Evolutionary conservation across 768 basidiomycete species (phyloP).

Genomic region (Phlebiopsis flavidoalba): DNA sequence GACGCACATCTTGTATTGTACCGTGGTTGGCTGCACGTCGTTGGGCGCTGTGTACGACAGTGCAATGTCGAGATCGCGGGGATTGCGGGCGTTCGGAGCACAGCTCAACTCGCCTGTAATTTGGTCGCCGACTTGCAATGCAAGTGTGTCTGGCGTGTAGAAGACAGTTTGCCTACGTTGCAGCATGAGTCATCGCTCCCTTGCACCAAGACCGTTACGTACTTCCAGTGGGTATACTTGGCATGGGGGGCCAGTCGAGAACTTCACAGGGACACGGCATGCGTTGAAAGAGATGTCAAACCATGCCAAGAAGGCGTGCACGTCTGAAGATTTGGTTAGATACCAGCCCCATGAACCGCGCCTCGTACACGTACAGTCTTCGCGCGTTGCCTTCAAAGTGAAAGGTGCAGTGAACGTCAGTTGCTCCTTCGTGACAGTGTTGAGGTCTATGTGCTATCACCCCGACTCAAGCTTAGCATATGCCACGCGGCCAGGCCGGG

Average conservation of each 20-base stretch:
- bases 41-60: constrained; percentile 52
- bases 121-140: constrained; percentile 62
- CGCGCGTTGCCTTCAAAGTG: constrained; percentile 73
- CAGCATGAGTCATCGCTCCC: background rate
- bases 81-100: constrained; percentile 88
- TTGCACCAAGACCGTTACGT: constrained; percentile 27
- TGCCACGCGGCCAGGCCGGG: background rate
- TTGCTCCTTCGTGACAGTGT: constrained; percentile 93
- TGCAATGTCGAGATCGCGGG: constrained; percentile 89
- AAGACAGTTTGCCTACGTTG: constrained; percentile 86
- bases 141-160: constrained; percentile 82
- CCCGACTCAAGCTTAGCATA: background rate
- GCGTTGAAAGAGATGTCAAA: constrained; percentile 96
- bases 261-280: constrained; percentile 92
- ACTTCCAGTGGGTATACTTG: constrained; percentile 97
- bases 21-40: constrained; percentile 25
- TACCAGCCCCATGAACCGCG: background rate
- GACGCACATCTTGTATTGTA: constrained; percentile 88
- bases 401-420: constrained; percentile 82
- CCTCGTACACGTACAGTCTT: constrained; percentile 61
- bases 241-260: constrained; percentile 98
- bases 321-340: constrained; percentile 43
- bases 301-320: constrained; percentile 98
- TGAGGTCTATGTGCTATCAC: constrained; percentile 77
- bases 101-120: constrained; percentile 73